Evolutionary conservation across 345 rosid genomes (phyloP).

Genomic region (Populus euphratica): DNA sequence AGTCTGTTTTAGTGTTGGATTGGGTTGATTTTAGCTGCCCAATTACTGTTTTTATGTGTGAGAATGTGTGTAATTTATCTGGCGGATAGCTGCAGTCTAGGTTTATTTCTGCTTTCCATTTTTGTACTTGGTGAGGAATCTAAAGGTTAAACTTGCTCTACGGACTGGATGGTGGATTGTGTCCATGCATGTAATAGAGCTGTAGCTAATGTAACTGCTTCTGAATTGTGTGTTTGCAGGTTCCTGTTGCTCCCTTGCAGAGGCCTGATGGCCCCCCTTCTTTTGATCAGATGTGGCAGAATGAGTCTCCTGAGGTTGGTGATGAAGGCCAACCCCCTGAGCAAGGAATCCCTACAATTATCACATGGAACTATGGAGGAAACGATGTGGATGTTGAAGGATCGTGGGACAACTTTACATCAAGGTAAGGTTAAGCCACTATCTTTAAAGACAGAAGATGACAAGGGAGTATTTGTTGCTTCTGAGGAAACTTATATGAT

Average conservation of each 20-base stretch:
- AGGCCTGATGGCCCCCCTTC: constrained; percentile 43
- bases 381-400: constrained; percentile 83
- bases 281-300: constrained; percentile 43
- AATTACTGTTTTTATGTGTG: neutral
- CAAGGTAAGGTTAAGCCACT: constrained; percentile 42
- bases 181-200: neutral
- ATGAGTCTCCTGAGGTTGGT: constrained; percentile 44
- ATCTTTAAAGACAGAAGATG: neutral
- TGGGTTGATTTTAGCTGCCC: neutral
- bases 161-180: neutral
- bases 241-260: constrained; percentile 62
- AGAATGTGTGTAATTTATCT: neutral
- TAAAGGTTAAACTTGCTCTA: neutral
- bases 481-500: neutral
- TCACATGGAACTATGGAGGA: constrained; percentile 90
- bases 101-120: neutral
- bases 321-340: constrained; percentile 41
- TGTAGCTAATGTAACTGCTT: neutral
- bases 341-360: constrained; percentile 67
- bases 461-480: neutral
- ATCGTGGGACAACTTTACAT: constrained; percentile 88
- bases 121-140: neutral
- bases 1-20: neutral
- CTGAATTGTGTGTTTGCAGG: constrained; percentile 35
- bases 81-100: neutral